These are phyloP conservation scores for Spergularia bocconei DNA, from an alignment of 148 eudicot genomes.

Conservation along the genomic window DNA sequence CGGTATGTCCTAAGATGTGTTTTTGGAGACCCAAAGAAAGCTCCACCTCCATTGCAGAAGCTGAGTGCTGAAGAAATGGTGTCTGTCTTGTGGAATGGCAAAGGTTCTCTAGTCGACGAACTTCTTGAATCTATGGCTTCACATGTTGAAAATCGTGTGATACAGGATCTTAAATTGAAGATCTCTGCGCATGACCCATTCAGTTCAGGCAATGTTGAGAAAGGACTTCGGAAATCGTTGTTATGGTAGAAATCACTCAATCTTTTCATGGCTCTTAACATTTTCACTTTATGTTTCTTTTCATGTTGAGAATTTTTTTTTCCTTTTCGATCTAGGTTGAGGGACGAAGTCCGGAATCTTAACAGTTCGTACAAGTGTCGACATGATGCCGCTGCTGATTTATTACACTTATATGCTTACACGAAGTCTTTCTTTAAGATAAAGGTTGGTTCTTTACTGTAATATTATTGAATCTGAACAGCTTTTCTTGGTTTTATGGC, in stretches of 20 bases:
- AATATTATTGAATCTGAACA: not conserved
- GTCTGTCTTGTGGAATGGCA: constrained; percentile 78
- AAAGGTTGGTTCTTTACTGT: constrained; percentile 45
- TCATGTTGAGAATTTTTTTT: constrained; percentile 5
- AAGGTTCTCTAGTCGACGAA: constrained; percentile 76
- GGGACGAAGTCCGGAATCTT: constrained; percentile 93
- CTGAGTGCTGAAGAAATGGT: constrained; percentile 74
- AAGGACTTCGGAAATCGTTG: constrained; percentile 70
- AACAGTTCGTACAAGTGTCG: constrained; percentile 76
- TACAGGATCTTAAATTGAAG: constrained; percentile 59
- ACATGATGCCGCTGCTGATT: constrained; percentile 98
- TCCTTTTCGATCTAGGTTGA: constrained; percentile 53
- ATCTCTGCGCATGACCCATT: constrained; percentile 80
- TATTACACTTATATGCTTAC: constrained; percentile 88
- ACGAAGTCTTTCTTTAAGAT: constrained; percentile 74
- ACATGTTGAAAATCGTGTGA: constrained; percentile 54
- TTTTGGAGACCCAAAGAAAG: constrained; percentile 93
- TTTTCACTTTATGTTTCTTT: not conserved
- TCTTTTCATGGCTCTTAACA: constrained; percentile 1
- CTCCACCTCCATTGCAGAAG: constrained; percentile 91
- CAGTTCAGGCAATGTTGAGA: constrained; percentile 56
- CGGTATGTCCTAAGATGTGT: constrained; percentile 87
- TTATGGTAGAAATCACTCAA: constrained; percentile 54
- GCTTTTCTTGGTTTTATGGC: not conserved
- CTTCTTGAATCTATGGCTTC: constrained; percentile 76